Percentiles rank a stretch among this genome's conserved stretches.
phyloP scores from a whole-genome alignment of 495 filamentous ascomycete genomes.

The Podospora pseudocomata region DNA sequence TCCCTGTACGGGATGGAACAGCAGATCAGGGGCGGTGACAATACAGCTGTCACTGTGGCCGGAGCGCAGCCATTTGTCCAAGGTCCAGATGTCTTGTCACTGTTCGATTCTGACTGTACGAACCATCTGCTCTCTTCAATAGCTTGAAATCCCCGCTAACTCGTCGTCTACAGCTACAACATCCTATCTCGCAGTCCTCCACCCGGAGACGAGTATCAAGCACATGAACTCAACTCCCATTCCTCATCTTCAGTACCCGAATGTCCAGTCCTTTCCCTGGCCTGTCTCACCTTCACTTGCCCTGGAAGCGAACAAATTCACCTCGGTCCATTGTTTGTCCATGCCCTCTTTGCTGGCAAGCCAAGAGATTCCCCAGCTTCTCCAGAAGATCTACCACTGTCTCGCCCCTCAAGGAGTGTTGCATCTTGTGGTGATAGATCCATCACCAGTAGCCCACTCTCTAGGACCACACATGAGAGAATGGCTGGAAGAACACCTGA shows the following conservation, averaged over 20 bases:
- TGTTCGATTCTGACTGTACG: conserved; percentile 43
- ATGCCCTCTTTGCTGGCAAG: conserved; percentile 39
- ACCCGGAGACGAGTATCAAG: conserved; percentile 29
- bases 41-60: not conserved
- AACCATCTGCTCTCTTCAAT: not conserved
- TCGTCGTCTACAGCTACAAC: conserved; percentile 32
- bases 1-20: not conserved
- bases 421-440: conserved; percentile 48
- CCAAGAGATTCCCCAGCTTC: conserved; percentile 36
- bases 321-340: conserved; percentile 32
- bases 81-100: conserved; percentile 32
- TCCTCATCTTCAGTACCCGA: conserved; percentile 36
- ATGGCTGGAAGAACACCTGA: conserved; percentile 48
- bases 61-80: not conserved
- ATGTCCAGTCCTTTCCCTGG: conserved; percentile 34
- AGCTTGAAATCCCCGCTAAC: not conserved
- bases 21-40: not conserved
- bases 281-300: conserved; percentile 31
- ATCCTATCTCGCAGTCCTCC: conserved; percentile 39
- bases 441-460: conserved; percentile 39
- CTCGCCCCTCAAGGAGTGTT: conserved; percentile 37
- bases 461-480: conserved; percentile 43
- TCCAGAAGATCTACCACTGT: conserved; percentile 39
- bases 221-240: conserved; percentile 38
- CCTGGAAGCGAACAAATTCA: conserved; percentile 35